Evolutionary conservation across 768 basidiomycete species (phyloP), one percentile per base, ranked within the genome.

Genomic region (Lactifluus pinguis): DNA sequence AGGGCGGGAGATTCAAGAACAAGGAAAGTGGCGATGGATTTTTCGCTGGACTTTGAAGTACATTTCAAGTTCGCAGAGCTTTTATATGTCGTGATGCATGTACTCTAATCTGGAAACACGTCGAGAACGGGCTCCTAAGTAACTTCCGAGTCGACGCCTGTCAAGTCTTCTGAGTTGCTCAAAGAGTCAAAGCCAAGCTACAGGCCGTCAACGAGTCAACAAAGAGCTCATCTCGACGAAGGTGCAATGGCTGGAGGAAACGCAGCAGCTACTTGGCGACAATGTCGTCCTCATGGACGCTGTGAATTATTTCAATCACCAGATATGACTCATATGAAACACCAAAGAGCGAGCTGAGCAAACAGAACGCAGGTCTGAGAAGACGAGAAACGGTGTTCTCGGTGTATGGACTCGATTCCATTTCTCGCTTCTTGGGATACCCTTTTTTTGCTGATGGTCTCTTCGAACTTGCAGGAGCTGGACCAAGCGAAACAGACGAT

Each of bases 221-320:
- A n/a, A n/a, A n/a, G 82, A 91, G 63, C 76, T 92, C 32, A 78
- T 80, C 19, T 72, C 73, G 41, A 80, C 92, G 76, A 87, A 80
- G 74, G 76, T 75, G 49, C 76, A 82, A 68, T 91, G 89, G 89
- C 80, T 80, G 30, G 75, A 79, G n/a, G 88, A 89, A 67, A 83
- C 79, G 69, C 75, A 73, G 38, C 76, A 79, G 56, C 75, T 91
- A 14, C 68, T 86, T 30, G 85, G 80, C 51, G 87, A 92, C 72
- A 89, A 85, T 52, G 84, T 80, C 2, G 80, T 82, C 45, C 80
- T 93, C 36, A 85, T 88, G 67, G 83, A 89, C 62, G 79, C 84
- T 6, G 80, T 89, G 0, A 83, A 80, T 61, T 82, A 83, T 7
- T 76, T 92, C 67, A 83, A 86, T 66, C 72, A 70, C 21, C 78